Evolutionary conservation across 768 basidiomycete species (phyloP).

Genomic region (Leccinellum rugosiceps): DNA sequence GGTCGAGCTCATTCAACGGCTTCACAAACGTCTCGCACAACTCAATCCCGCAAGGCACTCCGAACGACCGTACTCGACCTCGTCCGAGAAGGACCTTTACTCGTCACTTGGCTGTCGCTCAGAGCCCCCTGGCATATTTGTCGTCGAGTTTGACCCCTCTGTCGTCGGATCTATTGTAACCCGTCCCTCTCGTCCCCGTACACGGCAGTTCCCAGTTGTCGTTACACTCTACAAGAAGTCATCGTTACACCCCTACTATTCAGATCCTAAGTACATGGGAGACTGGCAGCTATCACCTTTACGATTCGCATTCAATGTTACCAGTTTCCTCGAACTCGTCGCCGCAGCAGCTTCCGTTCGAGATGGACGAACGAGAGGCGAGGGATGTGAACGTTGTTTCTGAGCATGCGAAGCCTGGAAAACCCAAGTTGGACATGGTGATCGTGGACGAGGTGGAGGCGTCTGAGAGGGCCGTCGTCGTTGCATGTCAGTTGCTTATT

Average conservation of each 20-base stretch:
- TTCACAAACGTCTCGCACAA: background rate
- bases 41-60: constrained; percentile 10
- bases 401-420: constrained; percentile 62
- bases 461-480: constrained; percentile 54
- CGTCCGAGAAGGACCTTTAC: constrained; percentile 11
- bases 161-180: constrained; percentile 1
- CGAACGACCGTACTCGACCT: constrained; percentile 10
- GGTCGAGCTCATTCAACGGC: background rate
- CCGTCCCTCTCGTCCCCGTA: constrained; percentile 1
- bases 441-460: constrained; percentile 60
- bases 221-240: background rate
- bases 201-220: background rate
- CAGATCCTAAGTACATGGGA: background rate
- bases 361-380: constrained; percentile 56
- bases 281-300: background rate
- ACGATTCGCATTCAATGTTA: background rate
- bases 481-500: constrained; percentile 56
- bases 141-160: background rate
- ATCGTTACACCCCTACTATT: background rate
- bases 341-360: constrained; percentile 28
- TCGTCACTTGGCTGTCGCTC: constrained; percentile 14
- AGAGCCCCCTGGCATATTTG: constrained; percentile 2
- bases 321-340: background rate
- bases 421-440: constrained; percentile 61
- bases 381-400: constrained; percentile 55